These are phyloP conservation scores for Fraxinus pennsylvanica DNA, from an alignment of 257 asterid species.

Conservation along the genomic window DNA sequence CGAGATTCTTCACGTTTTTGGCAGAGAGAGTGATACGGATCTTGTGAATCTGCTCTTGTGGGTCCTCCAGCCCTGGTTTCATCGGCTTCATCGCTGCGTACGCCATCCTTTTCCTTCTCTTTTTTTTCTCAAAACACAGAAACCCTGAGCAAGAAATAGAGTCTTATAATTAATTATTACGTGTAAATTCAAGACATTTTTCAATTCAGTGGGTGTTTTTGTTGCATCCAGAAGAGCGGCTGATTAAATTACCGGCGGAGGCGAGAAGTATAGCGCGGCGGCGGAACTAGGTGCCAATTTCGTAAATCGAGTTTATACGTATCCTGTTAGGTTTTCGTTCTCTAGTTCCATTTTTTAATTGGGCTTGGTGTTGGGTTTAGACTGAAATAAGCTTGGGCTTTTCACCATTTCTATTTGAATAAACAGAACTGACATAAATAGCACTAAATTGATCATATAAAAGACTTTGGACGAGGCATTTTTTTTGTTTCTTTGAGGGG, in stretches of 20 bases:
- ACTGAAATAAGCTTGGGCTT: too few species aligned
- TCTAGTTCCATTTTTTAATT: too few species aligned
- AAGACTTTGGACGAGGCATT: too few species aligned
- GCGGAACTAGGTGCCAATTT: neutral
- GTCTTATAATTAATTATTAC: neutral
- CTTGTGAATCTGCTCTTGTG: constrained; percentile 47
- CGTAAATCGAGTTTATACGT: neutral
- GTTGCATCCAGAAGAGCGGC: neutral
- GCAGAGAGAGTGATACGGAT: constrained; percentile 54
- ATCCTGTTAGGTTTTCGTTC: neutral
- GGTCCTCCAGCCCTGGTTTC: constrained; percentile 45
- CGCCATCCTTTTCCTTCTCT: constrained; percentile 27
- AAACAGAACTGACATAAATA: too few species aligned
- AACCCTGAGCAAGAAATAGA: neutral
- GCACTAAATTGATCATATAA: too few species aligned
- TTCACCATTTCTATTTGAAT: too few species aligned
- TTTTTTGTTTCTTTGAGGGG: too few species aligned
- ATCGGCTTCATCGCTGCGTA: constrained; percentile 46
- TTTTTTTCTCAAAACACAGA: neutral
- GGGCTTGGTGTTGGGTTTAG: too few species aligned
- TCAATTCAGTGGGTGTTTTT: neutral
- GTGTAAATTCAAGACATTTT: neutral
- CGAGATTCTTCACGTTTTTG: constrained; percentile 45
- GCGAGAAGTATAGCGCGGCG: neutral
- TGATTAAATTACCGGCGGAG: neutral